phyloP scores from a whole-genome alignment of 352 stramenopile genomes.

The Pelagophyceae sp. region DNA sequence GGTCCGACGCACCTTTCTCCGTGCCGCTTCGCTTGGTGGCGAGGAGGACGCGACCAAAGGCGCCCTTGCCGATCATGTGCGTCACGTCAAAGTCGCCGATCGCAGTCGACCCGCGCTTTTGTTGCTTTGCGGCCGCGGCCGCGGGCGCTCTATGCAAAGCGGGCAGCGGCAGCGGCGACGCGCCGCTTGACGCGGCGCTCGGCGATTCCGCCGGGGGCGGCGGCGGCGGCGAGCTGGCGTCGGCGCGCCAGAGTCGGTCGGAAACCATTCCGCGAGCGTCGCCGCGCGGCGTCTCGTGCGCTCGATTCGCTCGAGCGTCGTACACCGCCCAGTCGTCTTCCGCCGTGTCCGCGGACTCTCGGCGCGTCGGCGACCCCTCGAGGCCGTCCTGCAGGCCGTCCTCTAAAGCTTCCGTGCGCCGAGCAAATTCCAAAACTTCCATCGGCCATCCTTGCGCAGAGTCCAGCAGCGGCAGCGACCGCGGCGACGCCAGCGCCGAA shows the following conservation, averaged over 20 bases:
- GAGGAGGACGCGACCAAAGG: conserved; percentile 75
- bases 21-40: conserved; percentile 58
- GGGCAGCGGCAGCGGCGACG: not conserved
- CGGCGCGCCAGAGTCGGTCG: too few relatives aligned
- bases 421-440: conserved; percentile 10
- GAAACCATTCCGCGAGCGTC: too few relatives aligned
- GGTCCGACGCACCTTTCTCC: too few relatives aligned
- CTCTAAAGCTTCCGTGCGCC: not conserved
- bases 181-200: too few relatives aligned
- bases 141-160: too few relatives aligned
- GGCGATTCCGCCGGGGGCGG: conserved; percentile 8
- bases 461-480: not conserved
- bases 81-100: conserved; percentile 19
- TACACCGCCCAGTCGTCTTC: conserved; percentile 8
- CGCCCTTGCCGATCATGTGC: conserved; percentile 65
- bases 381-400: not conserved
- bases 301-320: not conserved
- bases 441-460: not conserved
- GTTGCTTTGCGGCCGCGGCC: not conserved
- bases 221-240: conserved; percentile 7
- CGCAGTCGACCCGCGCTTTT: not conserved
- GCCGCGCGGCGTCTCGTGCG: not conserved
- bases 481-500: too few relatives aligned
- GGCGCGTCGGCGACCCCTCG: not conserved
- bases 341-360: not conserved